Percentiles rank a stretch among this genome's conserved stretches.
Evolutionary conservation across 257 asterid genomes (phyloP).

Genomic region (Jaltomata sinuosa): DNA sequence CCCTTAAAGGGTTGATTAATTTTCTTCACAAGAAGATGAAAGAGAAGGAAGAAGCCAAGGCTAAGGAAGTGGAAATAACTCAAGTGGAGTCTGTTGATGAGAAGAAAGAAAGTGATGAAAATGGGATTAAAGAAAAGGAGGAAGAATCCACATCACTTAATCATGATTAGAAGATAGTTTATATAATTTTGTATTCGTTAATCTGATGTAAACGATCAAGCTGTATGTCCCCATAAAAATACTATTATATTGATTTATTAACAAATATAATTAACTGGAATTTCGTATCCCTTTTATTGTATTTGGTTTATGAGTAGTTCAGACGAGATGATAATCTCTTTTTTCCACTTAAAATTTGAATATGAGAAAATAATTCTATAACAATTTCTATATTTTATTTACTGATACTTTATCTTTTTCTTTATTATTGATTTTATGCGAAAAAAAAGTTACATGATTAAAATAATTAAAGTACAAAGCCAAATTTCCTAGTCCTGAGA

Average conservation of each 20-base stretch:
- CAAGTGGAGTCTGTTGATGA: neutral
- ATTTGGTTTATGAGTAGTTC: neutral
- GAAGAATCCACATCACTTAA: neutral
- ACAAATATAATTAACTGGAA: neutral
- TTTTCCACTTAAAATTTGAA: neutral
- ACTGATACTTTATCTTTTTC: neutral
- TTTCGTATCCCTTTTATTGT: neutral
- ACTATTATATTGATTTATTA: neutral
- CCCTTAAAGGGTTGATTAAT: neutral
- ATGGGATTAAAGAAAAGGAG: neutral
- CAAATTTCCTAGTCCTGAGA: too few species aligned
- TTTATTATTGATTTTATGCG: too few species aligned
- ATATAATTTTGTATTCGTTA: neutral
- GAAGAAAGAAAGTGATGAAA: neutral
- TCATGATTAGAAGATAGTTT: neutral
- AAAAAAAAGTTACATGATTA: too few species aligned
- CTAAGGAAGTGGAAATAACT: neutral
- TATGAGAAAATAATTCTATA: neutral
- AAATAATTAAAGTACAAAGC: too few species aligned
- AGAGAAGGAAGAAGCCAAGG: neutral
- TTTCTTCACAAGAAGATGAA: neutral
- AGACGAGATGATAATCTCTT: neutral
- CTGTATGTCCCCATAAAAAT: neutral
- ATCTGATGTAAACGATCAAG: neutral
- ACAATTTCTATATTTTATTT: neutral